Conservation (phyloP, 331 rosid species). For the Rosa hybrid region DNA sequence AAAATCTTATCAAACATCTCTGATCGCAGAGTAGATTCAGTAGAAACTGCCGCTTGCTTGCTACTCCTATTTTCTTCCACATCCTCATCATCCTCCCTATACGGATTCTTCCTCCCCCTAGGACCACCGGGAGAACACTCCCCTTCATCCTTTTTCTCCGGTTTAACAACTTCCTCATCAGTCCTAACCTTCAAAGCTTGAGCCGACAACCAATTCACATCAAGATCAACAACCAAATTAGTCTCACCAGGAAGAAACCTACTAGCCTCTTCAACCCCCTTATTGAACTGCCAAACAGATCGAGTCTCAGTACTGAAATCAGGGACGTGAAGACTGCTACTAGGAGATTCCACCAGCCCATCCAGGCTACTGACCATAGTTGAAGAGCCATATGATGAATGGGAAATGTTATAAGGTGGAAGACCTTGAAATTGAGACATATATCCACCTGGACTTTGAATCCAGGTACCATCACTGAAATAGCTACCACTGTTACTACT, state of each 20-base stretch:
- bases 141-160: conserved; percentile 46
- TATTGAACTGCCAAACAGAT: conserved; percentile 74
- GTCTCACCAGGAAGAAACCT: conserved; percentile 76
- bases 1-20: conserved; percentile 59
- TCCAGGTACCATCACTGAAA: conserved; percentile 30
- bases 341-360: conserved; percentile 64
- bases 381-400: conserved; percentile 58
- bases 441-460: conserved; percentile 36
- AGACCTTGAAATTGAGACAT: conserved; percentile 31
- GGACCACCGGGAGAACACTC: conserved; percentile 31
- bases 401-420: conserved; percentile 40
- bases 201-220: conserved; percentile 26
- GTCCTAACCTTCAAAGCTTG: conserved; percentile 28
- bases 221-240: conserved; percentile 47
- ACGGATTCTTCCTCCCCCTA: conserved; percentile 62
- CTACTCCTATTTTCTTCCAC: conserved; percentile 64
- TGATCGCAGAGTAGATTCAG: conserved; percentile 65
- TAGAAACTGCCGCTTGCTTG: conserved; percentile 69
- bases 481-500: conserved; percentile 39
- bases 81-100: conserved; percentile 49
- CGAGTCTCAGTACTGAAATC: conserved; percentile 59
- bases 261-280: conserved; percentile 87
- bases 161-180: conserved; percentile 38
- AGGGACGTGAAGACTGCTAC: conserved; percentile 44
- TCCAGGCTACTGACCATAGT: conserved; percentile 54